Percentiles rank a stretch among this genome's conserved stretches.
Conservation (phyloP, 768 basidiomycete genomes). For the Psilocybe subaeruginosa region DNA sequence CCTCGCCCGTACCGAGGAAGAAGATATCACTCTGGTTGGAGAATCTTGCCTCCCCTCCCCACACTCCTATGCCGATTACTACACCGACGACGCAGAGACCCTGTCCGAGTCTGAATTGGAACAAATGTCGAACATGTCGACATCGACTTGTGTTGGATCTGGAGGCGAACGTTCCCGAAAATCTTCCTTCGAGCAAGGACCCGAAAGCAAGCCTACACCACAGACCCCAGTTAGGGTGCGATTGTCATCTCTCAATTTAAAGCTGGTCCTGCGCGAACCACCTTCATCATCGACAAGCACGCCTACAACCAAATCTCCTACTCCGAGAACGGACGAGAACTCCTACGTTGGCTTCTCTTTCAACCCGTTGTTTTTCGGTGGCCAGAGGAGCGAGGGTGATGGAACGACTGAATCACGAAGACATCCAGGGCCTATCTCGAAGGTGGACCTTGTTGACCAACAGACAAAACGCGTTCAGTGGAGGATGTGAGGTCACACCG, state of each 20-base stretch:
- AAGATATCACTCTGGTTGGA: slow-evolving; percentile 25
- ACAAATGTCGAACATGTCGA: slow-evolving; percentile 32
- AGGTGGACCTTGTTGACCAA: not conserved
- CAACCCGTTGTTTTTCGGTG: slow-evolving; percentile 38
- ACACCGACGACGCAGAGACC: slow-evolving; percentile 23
- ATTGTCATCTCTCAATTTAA: slow-evolving; percentile 11
- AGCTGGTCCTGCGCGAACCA: slow-evolving; percentile 16
- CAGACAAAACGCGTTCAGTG: slow-evolving; percentile 18
- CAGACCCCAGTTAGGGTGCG: slow-evolving; percentile 5
- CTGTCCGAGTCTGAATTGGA: slow-evolving; percentile 30
- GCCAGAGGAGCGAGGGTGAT: slow-evolving; percentile 3
- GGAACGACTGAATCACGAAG: slow-evolving; percentile 13
- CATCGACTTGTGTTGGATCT: slow-evolving; percentile 34
- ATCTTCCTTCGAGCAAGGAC: slow-evolving; percentile 5
- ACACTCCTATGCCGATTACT: slow-evolving; percentile 16
- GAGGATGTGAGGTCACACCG: slow-evolving; percentile 7
- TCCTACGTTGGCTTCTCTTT: slow-evolving; percentile 39
- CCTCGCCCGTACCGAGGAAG: slow-evolving; percentile 25
- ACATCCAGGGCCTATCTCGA: slow-evolving; percentile 2
- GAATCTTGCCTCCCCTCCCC: not conserved
- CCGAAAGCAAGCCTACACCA: slow-evolving; percentile 1
- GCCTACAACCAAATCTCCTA: slow-evolving; percentile 19
- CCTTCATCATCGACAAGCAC: slow-evolving; percentile 17
- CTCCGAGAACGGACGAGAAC: slow-evolving; percentile 26
- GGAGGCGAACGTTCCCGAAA: slow-evolving; percentile 17